Percentiles rank a stretch among this genome's conserved stretches.
Conservation (phyloP, 225 moss, liverwort and hornwort genomes). For the Rhytidiadelphus loreus region DNA sequence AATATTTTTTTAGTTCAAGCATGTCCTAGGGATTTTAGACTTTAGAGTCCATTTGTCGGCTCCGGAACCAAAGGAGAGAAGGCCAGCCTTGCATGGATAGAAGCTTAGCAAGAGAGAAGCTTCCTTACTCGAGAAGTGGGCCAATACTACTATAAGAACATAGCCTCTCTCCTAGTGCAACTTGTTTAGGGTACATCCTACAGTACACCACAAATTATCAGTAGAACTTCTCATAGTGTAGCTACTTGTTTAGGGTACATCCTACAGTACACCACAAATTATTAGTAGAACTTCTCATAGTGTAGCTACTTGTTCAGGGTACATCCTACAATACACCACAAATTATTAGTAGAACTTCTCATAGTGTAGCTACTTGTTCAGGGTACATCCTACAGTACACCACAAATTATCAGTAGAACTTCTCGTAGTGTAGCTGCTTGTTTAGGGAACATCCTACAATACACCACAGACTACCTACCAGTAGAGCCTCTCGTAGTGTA, state of each 20-base stretch:
- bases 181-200: not conserved
- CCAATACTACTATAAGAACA: not conserved
- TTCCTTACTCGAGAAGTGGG: not conserved
- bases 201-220: too few relatives aligned
- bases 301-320: not conserved
- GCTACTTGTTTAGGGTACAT: fast-evolving
- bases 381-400: too few relatives aligned
- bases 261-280: not conserved
- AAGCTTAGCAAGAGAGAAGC: not conserved
- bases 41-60: not conserved
- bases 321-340: too few relatives aligned
- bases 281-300: not conserved
- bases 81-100: fast-evolving
- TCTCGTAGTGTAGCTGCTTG: not conserved
- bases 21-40: not conserved
- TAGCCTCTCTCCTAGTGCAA: not conserved
- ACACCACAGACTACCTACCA: too few relatives aligned
- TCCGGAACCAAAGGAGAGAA: not conserved
- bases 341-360: not conserved
- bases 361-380: not conserved
- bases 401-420: too few relatives aligned
- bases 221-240: not conserved
- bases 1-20: not conserved
- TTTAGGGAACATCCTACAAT: not conserved
- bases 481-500: not conserved